phyloP scores from a whole-genome alignment of 164 flowering plant species.

The Chimonanthus salicifolius region DNA sequence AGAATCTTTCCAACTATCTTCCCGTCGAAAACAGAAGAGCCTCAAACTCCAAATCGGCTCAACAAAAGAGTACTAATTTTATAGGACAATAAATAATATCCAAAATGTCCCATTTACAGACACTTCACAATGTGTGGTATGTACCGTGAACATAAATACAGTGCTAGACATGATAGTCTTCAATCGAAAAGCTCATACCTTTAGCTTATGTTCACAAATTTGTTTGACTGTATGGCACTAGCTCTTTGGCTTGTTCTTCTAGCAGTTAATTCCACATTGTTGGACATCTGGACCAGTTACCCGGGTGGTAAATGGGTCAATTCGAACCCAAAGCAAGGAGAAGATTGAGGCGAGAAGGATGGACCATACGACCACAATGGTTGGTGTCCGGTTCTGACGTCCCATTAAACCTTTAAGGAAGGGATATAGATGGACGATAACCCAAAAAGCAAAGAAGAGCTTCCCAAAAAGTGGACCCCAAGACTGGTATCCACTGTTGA shows the following conservation, averaged over 20 bases:
- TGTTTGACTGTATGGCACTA: neutral
- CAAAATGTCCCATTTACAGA: neutral
- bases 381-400: conserved; percentile 75
- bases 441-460: conserved; percentile 28
- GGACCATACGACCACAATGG: conserved; percentile 78
- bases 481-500: conserved; percentile 16
- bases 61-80: neutral
- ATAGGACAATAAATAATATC: neutral
- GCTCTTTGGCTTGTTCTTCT: neutral
- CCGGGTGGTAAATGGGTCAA: conserved; percentile 64
- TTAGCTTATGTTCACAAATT: neutral
- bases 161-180: neutral
- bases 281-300: conserved; percentile 53
- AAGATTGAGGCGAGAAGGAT: conserved; percentile 73
- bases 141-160: neutral
- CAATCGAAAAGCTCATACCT: neutral
- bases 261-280: conserved; percentile 39
- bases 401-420: conserved; percentile 85
- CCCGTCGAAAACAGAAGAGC: neutral
- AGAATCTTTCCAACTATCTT: neutral
- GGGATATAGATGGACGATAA: conserved; percentile 72
- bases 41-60: neutral
- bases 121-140: conserved; percentile 3
- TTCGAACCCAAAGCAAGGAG: conserved; percentile 68
- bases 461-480: conserved; percentile 17